These are phyloP conservation scores for Phytophthora pluvialis DNA, from an alignment of 352 stramenopile genomes.

Conservation along the genomic window DNA sequence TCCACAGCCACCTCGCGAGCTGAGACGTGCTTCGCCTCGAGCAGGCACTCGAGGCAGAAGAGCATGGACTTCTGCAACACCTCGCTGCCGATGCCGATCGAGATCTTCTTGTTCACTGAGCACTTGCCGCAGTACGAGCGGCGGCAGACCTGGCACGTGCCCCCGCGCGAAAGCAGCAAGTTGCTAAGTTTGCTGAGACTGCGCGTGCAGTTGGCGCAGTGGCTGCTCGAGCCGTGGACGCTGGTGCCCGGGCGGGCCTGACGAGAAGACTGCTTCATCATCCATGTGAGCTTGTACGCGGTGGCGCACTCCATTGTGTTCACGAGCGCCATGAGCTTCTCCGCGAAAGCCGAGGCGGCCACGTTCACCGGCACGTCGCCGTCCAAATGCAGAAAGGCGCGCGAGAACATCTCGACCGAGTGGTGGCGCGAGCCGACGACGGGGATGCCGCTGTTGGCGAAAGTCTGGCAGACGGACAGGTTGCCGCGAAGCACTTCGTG, in stretches of 20 bases:
- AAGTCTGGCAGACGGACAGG: constrained; percentile 47
- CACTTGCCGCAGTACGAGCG: constrained; percentile 48
- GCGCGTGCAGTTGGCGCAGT: constrained; percentile 44
- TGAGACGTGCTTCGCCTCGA: constrained; percentile 45
- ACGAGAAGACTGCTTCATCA: constrained; percentile 37
- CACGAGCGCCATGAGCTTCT: constrained; percentile 43
- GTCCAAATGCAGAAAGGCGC: constrained; percentile 45
- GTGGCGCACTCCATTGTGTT: constrained; percentile 47
- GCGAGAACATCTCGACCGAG: constrained; percentile 51
- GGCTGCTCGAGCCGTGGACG: constrained; percentile 28
- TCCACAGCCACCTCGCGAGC: constrained; percentile 42
- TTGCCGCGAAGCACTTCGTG: constrained; percentile 41
- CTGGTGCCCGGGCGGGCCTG: constrained; percentile 21
- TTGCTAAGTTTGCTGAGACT: constrained; percentile 47
- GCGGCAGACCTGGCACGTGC: constrained; percentile 46
- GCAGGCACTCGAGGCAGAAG: constrained; percentile 53
- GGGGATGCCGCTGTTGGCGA: constrained; percentile 31
- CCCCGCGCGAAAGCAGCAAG: constrained; percentile 38
- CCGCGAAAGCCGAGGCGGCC: constrained; percentile 32
- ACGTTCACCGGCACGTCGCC: constrained; percentile 47
- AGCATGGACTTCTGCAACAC: constrained; percentile 46
- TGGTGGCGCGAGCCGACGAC: constrained; percentile 31
- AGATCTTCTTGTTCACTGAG: constrained; percentile 54
- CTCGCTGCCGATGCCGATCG: constrained; percentile 39
- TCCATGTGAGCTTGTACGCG: constrained; percentile 53